These are phyloP conservation scores for Exutisphaerella laricina DNA, from an alignment of 2,329 filamentous ascomycete species.

Conservation along the genomic window DNA sequence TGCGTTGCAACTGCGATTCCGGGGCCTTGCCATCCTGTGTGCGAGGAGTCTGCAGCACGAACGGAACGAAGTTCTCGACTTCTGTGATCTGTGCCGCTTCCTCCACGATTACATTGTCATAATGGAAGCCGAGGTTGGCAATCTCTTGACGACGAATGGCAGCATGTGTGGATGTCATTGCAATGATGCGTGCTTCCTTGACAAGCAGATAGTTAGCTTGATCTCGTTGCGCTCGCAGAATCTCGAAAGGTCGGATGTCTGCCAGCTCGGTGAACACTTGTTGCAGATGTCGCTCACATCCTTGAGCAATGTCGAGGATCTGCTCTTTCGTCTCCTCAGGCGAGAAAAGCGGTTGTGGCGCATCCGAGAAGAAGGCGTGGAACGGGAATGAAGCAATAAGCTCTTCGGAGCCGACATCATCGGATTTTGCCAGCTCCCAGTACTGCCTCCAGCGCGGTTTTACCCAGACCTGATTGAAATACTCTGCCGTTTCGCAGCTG, in stretches of 20 bases:
- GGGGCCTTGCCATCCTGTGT: slow-evolving; percentile 36
- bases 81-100: slow-evolving; percentile 98
- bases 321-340: slow-evolving; percentile 57
- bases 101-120: slow-evolving; percentile 97
- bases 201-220: slow-evolving; percentile 94
- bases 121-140: slow-evolving; percentile 84
- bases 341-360: slow-evolving; percentile 80
- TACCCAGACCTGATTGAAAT: slow-evolving; percentile 91
- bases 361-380: slow-evolving; percentile 76
- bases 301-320: slow-evolving; percentile 69
- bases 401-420: slow-evolving; percentile 47
- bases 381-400: slow-evolving; percentile 79
- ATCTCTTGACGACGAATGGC: slow-evolving; percentile 92
- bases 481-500: slow-evolving; percentile 93
- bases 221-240: slow-evolving; percentile 79
- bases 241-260: slow-evolving; percentile 92
- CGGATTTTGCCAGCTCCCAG: slow-evolving; percentile 55
- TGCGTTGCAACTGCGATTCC: slow-evolving; percentile 70
- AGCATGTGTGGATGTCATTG: slow-evolving; percentile 98
- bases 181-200: slow-evolving; percentile 94
- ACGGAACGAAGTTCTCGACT: slow-evolving; percentile 91
- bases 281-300: slow-evolving; percentile 81
- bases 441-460: slow-evolving; percentile 85
- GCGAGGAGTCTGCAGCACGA: slow-evolving; percentile 71
- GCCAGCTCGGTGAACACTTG: slow-evolving; percentile 90